phyloP scores from a whole-genome alignment of 1,284 basidiomycete species.

The Naganishia cerealis region DNA sequence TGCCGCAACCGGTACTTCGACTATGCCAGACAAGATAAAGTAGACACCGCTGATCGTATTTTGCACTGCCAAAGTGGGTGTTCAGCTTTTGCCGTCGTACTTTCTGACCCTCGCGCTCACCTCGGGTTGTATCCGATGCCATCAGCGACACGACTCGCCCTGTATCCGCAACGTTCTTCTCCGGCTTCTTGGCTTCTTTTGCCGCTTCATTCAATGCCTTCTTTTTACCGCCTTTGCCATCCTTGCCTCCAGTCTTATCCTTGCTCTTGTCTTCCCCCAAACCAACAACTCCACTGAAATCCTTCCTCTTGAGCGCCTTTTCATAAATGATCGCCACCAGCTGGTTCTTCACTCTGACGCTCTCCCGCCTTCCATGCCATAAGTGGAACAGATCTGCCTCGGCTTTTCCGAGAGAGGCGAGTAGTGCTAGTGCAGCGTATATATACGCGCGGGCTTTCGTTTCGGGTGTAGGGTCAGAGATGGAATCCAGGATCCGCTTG shows the following conservation, averaged over 20 bases:
- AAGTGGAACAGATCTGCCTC: constrained; percentile 74
- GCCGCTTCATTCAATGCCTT: constrained; percentile 46
- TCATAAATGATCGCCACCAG: constrained; percentile 83
- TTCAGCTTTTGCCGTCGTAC: not conserved
- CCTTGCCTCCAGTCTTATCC: constrained; percentile 41
- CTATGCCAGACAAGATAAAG: constrained; percentile 66
- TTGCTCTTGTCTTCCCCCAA: constrained; percentile 34
- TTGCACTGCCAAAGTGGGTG: constrained; percentile 36
- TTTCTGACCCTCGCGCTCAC: not conserved
- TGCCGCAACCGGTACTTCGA: constrained; percentile 75
- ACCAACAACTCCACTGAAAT: constrained; percentile 69
- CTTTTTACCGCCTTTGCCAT: constrained; percentile 24
- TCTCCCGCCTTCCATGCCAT: constrained; percentile 72
- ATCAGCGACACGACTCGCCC: constrained; percentile 59
- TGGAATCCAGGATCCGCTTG: constrained; percentile 54
- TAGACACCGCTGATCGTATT: constrained; percentile 45
- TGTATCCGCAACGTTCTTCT: constrained; percentile 53
- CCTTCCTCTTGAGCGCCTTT: constrained; percentile 80
- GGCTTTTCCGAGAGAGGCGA: constrained; percentile 64
- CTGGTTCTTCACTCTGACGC: constrained; percentile 68
- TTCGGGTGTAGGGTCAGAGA: constrained; percentile 56
- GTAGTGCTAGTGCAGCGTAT: constrained; percentile 68
- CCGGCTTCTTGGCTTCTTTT: constrained; percentile 37
- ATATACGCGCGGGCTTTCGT: constrained; percentile 66
- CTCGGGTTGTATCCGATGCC: constrained; percentile 42